Evolutionary conservation across 768 basidiomycete species (phyloP).

Genomic region (Pleurotus platypus): DNA sequence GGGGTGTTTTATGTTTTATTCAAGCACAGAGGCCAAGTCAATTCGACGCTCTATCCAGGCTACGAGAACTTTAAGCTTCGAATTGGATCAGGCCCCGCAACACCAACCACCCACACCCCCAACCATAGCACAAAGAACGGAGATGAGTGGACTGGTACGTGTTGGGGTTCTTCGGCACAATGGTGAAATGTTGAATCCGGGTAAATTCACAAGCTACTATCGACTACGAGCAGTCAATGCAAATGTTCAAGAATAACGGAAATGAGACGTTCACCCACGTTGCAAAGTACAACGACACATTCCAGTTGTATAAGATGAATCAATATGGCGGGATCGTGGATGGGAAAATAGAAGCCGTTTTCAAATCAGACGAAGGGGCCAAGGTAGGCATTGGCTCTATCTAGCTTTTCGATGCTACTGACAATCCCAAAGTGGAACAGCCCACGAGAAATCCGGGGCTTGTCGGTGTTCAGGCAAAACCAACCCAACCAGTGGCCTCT

Average conservation of each 20-base stretch:
- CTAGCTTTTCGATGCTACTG: neutral
- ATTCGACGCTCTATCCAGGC: neutral
- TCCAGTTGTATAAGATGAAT: neutral
- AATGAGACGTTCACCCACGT: neutral
- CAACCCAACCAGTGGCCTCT: neutral
- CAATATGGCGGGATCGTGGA: neutral
- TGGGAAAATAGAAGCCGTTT: neutral
- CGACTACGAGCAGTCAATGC: neutral
- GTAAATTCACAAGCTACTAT: neutral
- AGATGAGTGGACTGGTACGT: neutral
- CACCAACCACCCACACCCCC: neutral
- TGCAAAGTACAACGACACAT: neutral
- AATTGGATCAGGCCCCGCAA: neutral
- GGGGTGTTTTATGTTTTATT: neutral
- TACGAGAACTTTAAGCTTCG: neutral
- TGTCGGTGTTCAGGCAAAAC: neutral
- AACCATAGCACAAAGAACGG: neutral
- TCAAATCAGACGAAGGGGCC: neutral
- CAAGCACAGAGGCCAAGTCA: neutral
- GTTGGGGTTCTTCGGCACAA: neutral
- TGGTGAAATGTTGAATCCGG: neutral
- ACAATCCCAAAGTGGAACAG: neutral
- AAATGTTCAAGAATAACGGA: constrained; percentile 1
- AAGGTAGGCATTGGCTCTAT: neutral
- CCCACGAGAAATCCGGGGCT: neutral